These are phyloP conservation scores for Leccinum imitatum DNA, from an alignment of 768 basidiomycete genomes.

Conservation along the genomic window DNA sequence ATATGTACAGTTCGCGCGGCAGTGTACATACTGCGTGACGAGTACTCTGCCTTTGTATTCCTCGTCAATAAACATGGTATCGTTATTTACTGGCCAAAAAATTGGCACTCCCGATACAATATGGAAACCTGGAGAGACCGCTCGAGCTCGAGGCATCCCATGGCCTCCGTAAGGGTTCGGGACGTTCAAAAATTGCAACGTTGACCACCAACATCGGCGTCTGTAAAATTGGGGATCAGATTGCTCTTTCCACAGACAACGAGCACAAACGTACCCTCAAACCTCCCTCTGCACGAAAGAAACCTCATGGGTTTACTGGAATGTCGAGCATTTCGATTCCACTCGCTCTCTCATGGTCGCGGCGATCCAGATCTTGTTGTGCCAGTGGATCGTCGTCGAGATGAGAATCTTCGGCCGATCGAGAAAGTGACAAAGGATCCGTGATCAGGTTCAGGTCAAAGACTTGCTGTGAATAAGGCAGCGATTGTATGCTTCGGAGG, in stretches of 20 bases:
- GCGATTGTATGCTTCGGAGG: slow-evolving; percentile 3
- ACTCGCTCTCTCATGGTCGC: not conserved
- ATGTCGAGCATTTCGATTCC: not conserved
- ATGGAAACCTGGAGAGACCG: too few relatives aligned
- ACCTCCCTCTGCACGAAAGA: not conserved
- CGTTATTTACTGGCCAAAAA: too few relatives aligned
- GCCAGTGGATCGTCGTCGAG: not conserved
- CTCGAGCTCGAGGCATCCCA: too few relatives aligned
- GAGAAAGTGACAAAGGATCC: not conserved
- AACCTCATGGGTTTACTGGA: not conserved
- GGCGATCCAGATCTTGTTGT: not conserved
- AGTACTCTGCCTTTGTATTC: too few relatives aligned
- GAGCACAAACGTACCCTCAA: not conserved
- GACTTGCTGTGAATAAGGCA: not conserved
- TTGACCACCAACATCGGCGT: not conserved
- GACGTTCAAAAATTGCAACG: not conserved
- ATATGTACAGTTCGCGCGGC: too few relatives aligned
- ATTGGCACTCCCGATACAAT: not conserved
- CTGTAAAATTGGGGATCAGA: not conserved
- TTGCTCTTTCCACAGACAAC: not conserved
- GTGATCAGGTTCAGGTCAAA: not conserved
- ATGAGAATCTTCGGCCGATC: not conserved
- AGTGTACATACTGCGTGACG: too few relatives aligned
- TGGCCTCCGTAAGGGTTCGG: not conserved
- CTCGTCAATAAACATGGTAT: too few relatives aligned